Evolutionary conservation across 2,329 filamentous ascomycete species (phyloP).

Genomic region (Paecilomyces dactylethromorphus): DNA sequence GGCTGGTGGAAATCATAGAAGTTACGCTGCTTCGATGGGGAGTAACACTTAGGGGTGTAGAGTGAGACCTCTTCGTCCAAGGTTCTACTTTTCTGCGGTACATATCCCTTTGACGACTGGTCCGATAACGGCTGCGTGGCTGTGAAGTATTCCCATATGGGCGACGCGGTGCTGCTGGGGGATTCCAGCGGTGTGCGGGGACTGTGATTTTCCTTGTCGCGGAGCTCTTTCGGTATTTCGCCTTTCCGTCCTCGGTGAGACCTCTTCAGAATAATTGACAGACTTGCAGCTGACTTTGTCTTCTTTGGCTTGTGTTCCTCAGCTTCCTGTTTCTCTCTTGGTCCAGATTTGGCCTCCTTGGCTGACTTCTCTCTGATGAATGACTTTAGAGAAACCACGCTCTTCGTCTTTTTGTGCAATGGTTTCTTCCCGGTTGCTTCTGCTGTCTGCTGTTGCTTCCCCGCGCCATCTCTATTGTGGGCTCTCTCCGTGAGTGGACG

Average conservation of each 20-base stretch:
- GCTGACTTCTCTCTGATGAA: slow-evolving; percentile 41
- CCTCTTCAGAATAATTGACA: slow-evolving; percentile 69
- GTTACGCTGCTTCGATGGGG: slow-evolving; percentile 56
- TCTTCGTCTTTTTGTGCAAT: slow-evolving; percentile 49
- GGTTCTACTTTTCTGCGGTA: slow-evolving; percentile 39
- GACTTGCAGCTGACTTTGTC: slow-evolving; percentile 74
- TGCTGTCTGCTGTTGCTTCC: slow-evolving; percentile 32
- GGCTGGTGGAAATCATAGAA: slow-evolving; percentile 50
- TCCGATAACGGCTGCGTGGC: slow-evolving; percentile 34
- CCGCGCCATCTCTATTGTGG: slow-evolving; percentile 27
- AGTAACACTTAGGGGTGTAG: slow-evolving; percentile 55
- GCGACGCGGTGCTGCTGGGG: slow-evolving; percentile 44
- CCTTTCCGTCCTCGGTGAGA: slow-evolving; percentile 63
- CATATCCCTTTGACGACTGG: slow-evolving; percentile 29
- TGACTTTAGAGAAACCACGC: slow-evolving; percentile 47
- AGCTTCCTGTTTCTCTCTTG: slow-evolving; percentile 23
- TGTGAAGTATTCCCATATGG: slow-evolving; percentile 75
- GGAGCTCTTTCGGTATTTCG: slow-evolving; percentile 46
- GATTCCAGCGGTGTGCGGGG: slow-evolving; percentile 45
- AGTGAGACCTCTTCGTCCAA: slow-evolving; percentile 50
- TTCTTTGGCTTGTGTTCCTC: slow-evolving; percentile 54
- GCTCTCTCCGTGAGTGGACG: slow-evolving; percentile 32
- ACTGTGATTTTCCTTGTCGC: slow-evolving; percentile 77
- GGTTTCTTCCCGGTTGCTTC: slow-evolving; percentile 24
- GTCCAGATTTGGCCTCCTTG: slow-evolving; percentile 31